These are phyloP conservation scores for Solanum clarkiae DNA, from an alignment of 257 asterid species.

Conservation along the genomic window DNA sequence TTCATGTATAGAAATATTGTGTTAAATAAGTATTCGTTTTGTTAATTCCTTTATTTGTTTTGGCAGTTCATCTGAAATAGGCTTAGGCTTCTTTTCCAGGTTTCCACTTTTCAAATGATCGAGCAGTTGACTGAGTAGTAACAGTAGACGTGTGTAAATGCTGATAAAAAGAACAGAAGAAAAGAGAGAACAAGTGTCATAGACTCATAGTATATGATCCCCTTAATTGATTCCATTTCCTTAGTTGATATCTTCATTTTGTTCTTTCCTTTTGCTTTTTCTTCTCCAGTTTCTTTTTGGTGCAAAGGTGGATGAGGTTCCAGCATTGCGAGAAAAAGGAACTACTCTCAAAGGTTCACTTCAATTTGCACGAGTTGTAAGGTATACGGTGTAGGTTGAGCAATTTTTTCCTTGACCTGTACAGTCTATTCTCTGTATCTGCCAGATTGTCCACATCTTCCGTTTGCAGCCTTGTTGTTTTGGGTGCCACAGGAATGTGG, in stretches of 20 bases:
- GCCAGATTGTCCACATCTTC: background rate
- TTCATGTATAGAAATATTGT: background rate
- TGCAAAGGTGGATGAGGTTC: slow-evolving; percentile 33
- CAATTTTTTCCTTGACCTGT: background rate
- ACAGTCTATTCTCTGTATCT: background rate
- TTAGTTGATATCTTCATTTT: background rate
- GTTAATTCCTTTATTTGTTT: background rate
- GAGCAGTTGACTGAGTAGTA: background rate
- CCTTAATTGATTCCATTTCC: background rate
- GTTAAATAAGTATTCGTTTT: background rate
- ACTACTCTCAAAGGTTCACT: slow-evolving; percentile 19
- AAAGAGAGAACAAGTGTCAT: background rate
- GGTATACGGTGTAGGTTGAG: slow-evolving; percentile 4
- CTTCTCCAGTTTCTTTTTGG: slow-evolving; percentile 31
- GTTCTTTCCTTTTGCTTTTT: background rate
- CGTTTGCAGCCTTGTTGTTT: background rate
- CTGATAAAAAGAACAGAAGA: background rate
- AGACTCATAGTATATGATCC: background rate
- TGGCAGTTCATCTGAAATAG: background rate
- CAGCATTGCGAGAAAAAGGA: slow-evolving; percentile 25
- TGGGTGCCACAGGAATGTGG: background rate
- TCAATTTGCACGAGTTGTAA: slow-evolving; percentile 37
- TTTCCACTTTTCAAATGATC: background rate
- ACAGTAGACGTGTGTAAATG: background rate
- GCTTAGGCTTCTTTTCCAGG: background rate